phyloP scores from a whole-genome alignment of 768 basidiomycete species.

The Paxillus ammoniavirescens region DNA sequence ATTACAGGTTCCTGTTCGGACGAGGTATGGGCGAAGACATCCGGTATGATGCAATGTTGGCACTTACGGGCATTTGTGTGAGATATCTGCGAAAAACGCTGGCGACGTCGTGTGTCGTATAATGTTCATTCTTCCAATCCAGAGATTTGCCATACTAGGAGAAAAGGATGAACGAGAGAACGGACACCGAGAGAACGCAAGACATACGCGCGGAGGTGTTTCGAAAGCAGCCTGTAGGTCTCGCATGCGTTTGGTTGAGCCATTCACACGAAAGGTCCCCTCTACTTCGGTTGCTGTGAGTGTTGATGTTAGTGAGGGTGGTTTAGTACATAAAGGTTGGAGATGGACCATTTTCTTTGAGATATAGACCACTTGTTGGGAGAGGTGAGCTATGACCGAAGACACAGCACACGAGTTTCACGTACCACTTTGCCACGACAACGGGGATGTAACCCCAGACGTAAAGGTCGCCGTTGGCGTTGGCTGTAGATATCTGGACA shows the following conservation, averaged over 20 bases:
- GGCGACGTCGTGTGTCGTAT: slow-evolving; percentile 95
- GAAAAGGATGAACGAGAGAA: slow-evolving; percentile 2
- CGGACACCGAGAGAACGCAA: neutral
- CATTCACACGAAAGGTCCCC: slow-evolving; percentile 93
- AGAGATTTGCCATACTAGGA: slow-evolving; percentile 88
- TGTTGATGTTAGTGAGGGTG: neutral
- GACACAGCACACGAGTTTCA: slow-evolving; percentile 10
- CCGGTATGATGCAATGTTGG: slow-evolving; percentile 2
- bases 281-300: slow-evolving; percentile 79
- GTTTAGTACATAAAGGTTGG: neutral
- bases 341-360: slow-evolving; percentile 85
- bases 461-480: slow-evolving; percentile 76
- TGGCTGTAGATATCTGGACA: slow-evolving; percentile 92
- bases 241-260: slow-evolving; percentile 94
- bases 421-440: slow-evolving; percentile 95
- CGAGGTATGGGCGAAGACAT: slow-evolving; percentile 5
- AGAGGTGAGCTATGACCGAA: slow-evolving; percentile 3
- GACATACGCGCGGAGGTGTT: slow-evolving; percentile 73
- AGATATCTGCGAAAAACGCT: slow-evolving; percentile 95
- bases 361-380: slow-evolving; percentile 71
- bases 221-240: slow-evolving; percentile 93
- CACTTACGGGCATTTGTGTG: slow-evolving; percentile 91
- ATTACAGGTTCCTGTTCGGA: slow-evolving; percentile 84
- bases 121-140: slow-evolving; percentile 84
- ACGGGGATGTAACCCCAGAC: slow-evolving; percentile 96